A percentile compares a stretch with the other conserved stretches of the same genome.
Conservation (phyloP, 345 rosid species). For the Linum tenue region DNA sequence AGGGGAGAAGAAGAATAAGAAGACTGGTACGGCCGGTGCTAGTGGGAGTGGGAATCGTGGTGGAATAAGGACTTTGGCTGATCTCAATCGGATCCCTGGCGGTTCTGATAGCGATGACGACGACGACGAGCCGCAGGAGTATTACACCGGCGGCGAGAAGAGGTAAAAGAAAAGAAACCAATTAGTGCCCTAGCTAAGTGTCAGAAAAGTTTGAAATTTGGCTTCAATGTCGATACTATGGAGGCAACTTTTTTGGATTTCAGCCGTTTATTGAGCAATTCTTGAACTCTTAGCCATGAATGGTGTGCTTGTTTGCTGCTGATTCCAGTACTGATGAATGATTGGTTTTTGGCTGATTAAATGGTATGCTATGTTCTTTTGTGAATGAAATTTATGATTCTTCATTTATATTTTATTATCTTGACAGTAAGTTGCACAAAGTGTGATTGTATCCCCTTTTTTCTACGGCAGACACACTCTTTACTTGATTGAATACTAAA, state of each 20-base stretch:
- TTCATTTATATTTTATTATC: too few species aligned
- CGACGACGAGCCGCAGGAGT: slow-evolving; percentile 47
- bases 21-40: slow-evolving; percentile 7
- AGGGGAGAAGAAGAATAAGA: slow-evolving; percentile 28
- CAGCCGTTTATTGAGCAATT: background rate
- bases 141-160: slow-evolving; percentile 83
- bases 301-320: background rate
- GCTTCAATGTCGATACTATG: too few species aligned
- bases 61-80: slow-evolving; percentile 65
- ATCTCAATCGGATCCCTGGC: slow-evolving; percentile 53
- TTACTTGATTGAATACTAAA: too few species aligned
- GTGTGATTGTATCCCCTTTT: too few species aligned
- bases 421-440: too few species aligned
- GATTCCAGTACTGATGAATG: background rate
- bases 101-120: slow-evolving; percentile 37
- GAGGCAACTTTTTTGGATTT: too few species aligned
- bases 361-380: too few species aligned
- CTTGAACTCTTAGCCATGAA: background rate
- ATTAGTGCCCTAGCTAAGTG: background rate
- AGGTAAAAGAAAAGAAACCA: slow-evolving; percentile 32
- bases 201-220: too few species aligned
- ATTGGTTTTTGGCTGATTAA: background rate
- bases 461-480: too few species aligned
- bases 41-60: slow-evolving; percentile 41
- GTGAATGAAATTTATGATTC: too few species aligned